Evolutionary conservation across 1,284 basidiomycete genomes (phyloP), one percentile per base, ranked within the genome.

Genomic region (Ustilago tritici): DNA sequence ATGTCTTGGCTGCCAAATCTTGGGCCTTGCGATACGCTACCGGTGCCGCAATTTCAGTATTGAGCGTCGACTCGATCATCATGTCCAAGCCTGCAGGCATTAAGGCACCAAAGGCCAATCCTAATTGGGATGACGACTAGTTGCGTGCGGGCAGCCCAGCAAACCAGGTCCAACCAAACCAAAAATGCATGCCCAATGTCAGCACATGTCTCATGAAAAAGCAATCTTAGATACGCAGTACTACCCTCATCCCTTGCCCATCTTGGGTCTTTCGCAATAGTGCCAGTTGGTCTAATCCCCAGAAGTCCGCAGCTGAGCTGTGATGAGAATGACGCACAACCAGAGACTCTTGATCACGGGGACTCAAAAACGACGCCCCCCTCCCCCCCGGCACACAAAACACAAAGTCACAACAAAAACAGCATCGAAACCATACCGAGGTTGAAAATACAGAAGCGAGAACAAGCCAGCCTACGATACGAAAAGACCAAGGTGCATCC

Each of bases 31-130:
- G 90, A 70, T 90, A 95, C 35, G 95, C 93, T 15, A 95, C 95
- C 0, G 95, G 97, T 85, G 95, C 97, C 5, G 97, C 97, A 2
- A 91, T 95, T 61, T 92, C 93, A 0, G 95, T 99, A 28, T 90
- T 99, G 55, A 93, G 92, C 68, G 97, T 99, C 11, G 97, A 99
- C 87, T 94, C 93, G 82, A 98, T 98, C 87, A 99, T 99, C 88
- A 96, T 98, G 91, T 80, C 78, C 62, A 86, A 86, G 64, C 84
- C 84, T 6, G 84, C 85, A 1, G 85, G 85, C 34, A 85, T 86
- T 75, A 86, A 86, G 74, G 84, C 83, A 3, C 84, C 84, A 19
- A 78, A 82, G 46, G 71, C 79, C 31, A 85, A 85, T 68, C 84
- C 84, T 11, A 82, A 85, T 76, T 86, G 84, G 84, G 84, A 86